These are phyloP conservation scores for Penstemon barbatus DNA, from an alignment of 257 asterid genomes.

Conservation along the genomic window DNA sequence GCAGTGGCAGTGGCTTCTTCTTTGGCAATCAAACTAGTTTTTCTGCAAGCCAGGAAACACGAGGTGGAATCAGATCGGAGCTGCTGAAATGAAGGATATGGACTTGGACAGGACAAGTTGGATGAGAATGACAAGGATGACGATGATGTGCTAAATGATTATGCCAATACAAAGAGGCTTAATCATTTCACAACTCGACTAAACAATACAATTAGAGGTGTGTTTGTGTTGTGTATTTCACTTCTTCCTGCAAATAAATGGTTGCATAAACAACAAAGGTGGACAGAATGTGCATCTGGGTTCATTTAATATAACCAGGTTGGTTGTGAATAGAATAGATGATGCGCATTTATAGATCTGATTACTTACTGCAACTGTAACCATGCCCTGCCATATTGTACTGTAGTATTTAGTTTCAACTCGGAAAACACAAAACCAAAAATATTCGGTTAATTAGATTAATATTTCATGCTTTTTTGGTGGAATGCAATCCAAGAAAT, in stretches of 20 bases:
- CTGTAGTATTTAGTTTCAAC: no score
- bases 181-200: background rate
- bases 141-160: slow-evolving; percentile 36
- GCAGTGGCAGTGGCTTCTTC: slow-evolving; percentile 23
- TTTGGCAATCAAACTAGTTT: slow-evolving; percentile 30
- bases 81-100: slow-evolving; percentile 19
- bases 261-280: no score
- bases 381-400: no score
- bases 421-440: no score
- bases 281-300: background rate
- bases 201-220: slow-evolving; percentile 8
- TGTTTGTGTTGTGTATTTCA: slow-evolving; percentile 24
- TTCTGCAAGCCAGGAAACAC: slow-evolving; percentile 27
- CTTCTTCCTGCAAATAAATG: background rate
- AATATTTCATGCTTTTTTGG: no score
- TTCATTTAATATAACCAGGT: background rate
- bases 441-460: no score
- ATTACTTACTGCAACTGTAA: no score
- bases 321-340: no score
- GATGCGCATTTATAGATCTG: no score
- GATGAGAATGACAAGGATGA: slow-evolving; percentile 23
- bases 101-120: slow-evolving; percentile 12
- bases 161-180: slow-evolving; percentile 46
- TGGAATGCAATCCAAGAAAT: no score
- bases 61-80: background rate